phyloP scores from a whole-genome alignment of 2,329 filamentous ascomycete genomes.

The Colletotrichum gloeosporioides region DNA sequence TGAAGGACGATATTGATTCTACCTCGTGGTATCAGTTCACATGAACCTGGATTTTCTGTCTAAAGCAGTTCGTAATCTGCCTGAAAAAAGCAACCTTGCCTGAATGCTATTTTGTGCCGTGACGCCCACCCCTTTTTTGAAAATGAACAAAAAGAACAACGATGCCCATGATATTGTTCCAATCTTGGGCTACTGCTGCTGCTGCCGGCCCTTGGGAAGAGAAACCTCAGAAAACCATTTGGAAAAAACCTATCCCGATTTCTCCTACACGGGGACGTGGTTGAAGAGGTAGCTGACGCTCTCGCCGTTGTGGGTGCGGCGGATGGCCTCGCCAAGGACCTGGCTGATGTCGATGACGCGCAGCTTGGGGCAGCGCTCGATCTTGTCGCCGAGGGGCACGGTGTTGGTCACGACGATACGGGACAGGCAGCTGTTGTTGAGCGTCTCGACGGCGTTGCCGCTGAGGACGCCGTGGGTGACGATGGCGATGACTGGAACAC shows the following conservation, averaged over 20 bases:
- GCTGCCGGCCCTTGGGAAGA: neutral
- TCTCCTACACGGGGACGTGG: slow-evolving; percentile 44
- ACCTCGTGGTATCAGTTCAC: neutral
- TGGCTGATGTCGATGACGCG: slow-evolving; percentile 92
- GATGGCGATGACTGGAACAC: slow-evolving; percentile 73
- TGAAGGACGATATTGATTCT: neutral
- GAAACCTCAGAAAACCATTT: neutral
- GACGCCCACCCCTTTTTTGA: neutral
- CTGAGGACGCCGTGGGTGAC: slow-evolving; percentile 94
- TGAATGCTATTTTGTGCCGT: slow-evolving; percentile 3
- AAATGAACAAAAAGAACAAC: neutral
- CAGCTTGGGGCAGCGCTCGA: slow-evolving; percentile 77
- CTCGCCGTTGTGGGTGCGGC: slow-evolving; percentile 68
- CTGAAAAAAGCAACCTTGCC: neutral
- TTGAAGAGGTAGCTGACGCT: slow-evolving; percentile 62
- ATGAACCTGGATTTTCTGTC: neutral
- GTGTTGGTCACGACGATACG: slow-evolving; percentile 89
- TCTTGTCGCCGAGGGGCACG: slow-evolving; percentile 68
- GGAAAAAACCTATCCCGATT: neutral
- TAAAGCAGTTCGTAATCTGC: neutral
- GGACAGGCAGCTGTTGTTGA: slow-evolving; percentile 79
- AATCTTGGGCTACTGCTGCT: neutral
- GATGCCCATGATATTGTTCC: neutral
- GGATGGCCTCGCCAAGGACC: slow-evolving; percentile 69
- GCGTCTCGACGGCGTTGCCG: slow-evolving; percentile 84